These are phyloP conservation scores for Cryptomeria japonica DNA, from an alignment of 75 land plant species.

Conservation along the genomic window DNA sequence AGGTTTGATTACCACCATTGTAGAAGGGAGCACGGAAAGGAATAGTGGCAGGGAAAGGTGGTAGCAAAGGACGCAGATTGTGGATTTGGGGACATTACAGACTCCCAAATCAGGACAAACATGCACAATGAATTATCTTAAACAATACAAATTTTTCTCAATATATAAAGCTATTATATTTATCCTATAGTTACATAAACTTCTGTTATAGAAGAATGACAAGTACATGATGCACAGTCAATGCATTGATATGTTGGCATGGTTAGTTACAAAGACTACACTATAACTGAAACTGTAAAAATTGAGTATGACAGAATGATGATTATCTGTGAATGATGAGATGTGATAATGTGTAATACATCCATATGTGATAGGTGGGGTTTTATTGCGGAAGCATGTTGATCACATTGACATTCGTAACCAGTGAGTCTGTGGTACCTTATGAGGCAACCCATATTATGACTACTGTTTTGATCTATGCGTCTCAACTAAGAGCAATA, in stretches of 20 bases:
- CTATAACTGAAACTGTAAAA: neutral
- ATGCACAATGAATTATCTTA: neutral
- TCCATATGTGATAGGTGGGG: neutral
- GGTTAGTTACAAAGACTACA: neutral
- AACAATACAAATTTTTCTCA: neutral
- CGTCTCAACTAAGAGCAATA: no score
- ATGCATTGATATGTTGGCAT: neutral
- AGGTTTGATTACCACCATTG: no score
- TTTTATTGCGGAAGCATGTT: neutral
- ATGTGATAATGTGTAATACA: neutral
- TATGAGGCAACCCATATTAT: neutral
- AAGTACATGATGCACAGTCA: neutral
- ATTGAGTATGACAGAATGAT: neutral
- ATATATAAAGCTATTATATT: neutral
- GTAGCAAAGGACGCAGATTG: no score
- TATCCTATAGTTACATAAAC: neutral
- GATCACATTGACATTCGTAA: neutral
- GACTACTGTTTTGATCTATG: neutral
- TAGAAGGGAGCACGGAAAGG: no score
- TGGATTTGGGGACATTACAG: no score
- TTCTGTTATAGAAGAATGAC: neutral
- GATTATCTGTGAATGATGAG: neutral
- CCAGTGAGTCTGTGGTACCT: neutral
- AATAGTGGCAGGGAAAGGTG: no score
- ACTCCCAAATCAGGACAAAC: neutral